Evolutionary conservation across 2,329 filamentous ascomycete species (phyloP), one percentile per base, ranked within the genome.

Genomic region (Diaporthe nobilis): DNA sequence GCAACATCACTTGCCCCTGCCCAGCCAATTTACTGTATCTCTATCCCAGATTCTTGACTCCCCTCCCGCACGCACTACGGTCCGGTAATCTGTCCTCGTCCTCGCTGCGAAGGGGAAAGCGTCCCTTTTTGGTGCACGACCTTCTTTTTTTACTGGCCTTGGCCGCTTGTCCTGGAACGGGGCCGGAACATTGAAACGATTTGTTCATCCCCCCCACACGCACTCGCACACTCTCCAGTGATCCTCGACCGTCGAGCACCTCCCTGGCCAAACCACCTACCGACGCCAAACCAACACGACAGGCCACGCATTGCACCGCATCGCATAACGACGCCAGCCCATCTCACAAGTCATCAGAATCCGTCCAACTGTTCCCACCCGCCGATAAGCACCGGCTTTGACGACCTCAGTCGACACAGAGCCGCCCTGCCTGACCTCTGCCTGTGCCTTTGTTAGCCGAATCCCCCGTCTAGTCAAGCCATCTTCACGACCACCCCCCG

Each of bases 11-110:
- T 55, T 73, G 49, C 61, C 58, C 71, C 71, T 73, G 58, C 71
- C 71, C 71, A 73, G 58, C 58, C 71, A 73, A 65, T 65, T 73
- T 73, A 65, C 65, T 73, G 37, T 63, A 65, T 73, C 37, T 61
- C 28, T 51, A 73, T 73, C 71, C 47, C 47, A 63, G 71, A 73
- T 73, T 73, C 65, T 73, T 63, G 71, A 65, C 71, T 65, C 71
- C 58, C 63, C 47, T 55, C 65, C 65, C 49, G 34, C 49, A 70
- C 34, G 65, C 65, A 55, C 65, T 39, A 53, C 47, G 47, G 20
- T 53, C 65, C 31, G 34, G 58, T 25, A 65, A 73, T 37, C 71
- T 73, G 71, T 73, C 58, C 71, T 73, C 55, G 71, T 55, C 65
- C 49, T 20, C 31, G 49, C 49, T 63, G 58, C n/a, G 47, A 73